Conservation (phyloP, 2,329 filamentous ascomycete species). For the Penicillium crustosum region DNA sequence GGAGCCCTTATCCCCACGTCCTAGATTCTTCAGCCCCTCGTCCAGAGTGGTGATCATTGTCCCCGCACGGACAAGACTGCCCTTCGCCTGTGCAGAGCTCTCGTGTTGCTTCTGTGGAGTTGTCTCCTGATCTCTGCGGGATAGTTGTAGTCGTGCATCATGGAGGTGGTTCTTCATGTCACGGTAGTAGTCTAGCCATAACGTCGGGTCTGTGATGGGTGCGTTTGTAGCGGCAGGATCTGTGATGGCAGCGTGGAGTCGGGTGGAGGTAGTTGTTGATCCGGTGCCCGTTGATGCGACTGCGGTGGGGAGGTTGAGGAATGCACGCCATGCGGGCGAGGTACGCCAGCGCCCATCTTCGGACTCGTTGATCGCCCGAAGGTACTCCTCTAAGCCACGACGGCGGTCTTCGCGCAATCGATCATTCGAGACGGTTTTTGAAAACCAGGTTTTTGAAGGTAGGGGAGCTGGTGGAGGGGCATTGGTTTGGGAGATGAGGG, state of each 20-base stretch:
- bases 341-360: constrained; percentile 60
- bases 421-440: constrained; percentile 56
- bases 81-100: constrained; percentile 62
- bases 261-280: constrained; percentile 33
- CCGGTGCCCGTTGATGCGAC: constrained; percentile 35
- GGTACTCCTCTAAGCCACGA: constrained; percentile 57
- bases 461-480: constrained; percentile 54
- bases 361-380: constrained; percentile 57
- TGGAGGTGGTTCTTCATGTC: constrained; percentile 63
- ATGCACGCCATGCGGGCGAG: constrained; percentile 57
- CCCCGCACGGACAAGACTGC: constrained; percentile 57
- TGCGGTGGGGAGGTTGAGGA: constrained; percentile 55
- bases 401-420: constrained; percentile 59
- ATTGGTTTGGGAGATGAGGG: constrained; percentile 53
- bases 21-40: constrained; percentile 52
- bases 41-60: constrained; percentile 58
- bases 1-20: constrained; percentile 28
- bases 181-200: constrained; percentile 62
- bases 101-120: constrained; percentile 62
- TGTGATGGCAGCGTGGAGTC: constrained; percentile 46
- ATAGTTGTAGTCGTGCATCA: constrained; percentile 59
- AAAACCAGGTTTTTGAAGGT: constrained; percentile 62
- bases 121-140: constrained; percentile 59
- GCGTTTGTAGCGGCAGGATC: constrained; percentile 37
- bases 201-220: constrained; percentile 52